Evolutionary conservation across 1,284 basidiomycete species (phyloP).

Genomic region (Puccinia hordei): DNA sequence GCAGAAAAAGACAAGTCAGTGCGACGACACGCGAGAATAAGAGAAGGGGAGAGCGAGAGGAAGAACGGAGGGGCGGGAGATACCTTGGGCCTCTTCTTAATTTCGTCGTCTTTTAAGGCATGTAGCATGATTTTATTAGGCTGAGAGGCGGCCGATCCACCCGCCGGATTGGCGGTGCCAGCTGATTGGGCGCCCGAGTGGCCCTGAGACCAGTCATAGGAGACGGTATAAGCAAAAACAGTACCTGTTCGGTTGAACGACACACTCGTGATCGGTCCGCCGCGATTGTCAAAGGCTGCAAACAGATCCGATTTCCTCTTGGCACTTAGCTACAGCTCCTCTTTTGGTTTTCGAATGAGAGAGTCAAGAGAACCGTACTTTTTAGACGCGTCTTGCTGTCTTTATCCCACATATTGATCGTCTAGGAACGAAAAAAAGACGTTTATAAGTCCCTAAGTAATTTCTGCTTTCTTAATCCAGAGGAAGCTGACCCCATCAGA

Average conservation of each 20-base stretch:
- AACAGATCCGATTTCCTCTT: not conserved
- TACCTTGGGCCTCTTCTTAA: constrained; percentile 51
- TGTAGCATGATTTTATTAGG: constrained; percentile 87
- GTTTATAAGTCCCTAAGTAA: too few relatives aligned
- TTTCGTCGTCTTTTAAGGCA: constrained; percentile 70
- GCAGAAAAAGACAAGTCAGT: not conserved
- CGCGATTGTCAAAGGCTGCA: constrained; percentile 70
- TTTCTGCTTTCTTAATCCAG: too few relatives aligned
- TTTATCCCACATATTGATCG: constrained; percentile 70
- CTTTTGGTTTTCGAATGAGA: not conserved
- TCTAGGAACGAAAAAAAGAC: constrained; percentile 48
- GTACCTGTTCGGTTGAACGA: constrained; percentile 80
- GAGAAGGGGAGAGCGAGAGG: not conserved
- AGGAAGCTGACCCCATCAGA: constrained; percentile 60
- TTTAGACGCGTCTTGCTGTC: constrained; percentile 84
- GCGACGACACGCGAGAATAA: not conserved
- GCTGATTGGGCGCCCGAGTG: constrained; percentile 77
- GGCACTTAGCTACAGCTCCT: too few relatives aligned
- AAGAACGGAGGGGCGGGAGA: not conserved
- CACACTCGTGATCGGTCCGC: constrained; percentile 68
- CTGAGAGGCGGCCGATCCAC: constrained; percentile 58
- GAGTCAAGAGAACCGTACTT: constrained; percentile 64
- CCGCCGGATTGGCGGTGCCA: not conserved
- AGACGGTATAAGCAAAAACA: constrained; percentile 75
- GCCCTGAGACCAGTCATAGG: constrained; percentile 67